These are phyloP conservation scores for Tetrapyrgos nigripes DNA, from an alignment of 1,284 basidiomycete genomes.

Conservation along the genomic window DNA sequence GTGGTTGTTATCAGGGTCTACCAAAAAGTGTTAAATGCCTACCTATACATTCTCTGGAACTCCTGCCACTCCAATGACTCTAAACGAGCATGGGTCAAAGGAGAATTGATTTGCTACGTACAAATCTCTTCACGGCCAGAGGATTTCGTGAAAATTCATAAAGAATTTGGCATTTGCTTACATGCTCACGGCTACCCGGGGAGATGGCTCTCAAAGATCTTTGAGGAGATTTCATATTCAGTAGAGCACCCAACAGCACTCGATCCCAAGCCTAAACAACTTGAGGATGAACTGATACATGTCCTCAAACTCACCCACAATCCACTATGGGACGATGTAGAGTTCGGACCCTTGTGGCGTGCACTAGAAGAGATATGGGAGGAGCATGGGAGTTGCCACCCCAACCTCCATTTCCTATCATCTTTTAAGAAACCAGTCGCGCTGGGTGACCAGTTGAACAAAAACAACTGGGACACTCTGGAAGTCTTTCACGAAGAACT, in stretches of 20 bases:
- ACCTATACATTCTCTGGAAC: no score
- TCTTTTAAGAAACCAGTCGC: slow-evolving; percentile 18
- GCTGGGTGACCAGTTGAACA: no score
- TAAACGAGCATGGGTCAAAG: slow-evolving; percentile 17
- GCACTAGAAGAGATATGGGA: no score
- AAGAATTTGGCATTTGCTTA: slow-evolving; percentile 9
- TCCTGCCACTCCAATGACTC: neutral
- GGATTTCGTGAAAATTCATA: slow-evolving; percentile 19
- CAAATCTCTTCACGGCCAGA: slow-evolving; percentile 13
- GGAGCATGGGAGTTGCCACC: no score
- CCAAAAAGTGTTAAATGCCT: no score
- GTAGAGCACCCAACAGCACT: no score
- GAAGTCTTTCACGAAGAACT: no score
- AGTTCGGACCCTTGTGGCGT: no score
- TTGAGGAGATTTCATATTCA: slow-evolving; percentile 22
- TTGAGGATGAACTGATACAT: slow-evolving; percentile 8
- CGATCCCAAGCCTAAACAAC: neutral
- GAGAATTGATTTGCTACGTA: slow-evolving; percentile 11
- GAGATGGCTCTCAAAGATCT: slow-evolving; percentile 16
- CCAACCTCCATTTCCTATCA: slow-evolving; percentile 14
- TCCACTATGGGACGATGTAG: no score
- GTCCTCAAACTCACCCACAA: no score
- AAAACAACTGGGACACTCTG: no score
- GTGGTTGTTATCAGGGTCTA: no score
- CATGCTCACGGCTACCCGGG: slow-evolving; percentile 18